Percentiles rank a stretch among this genome's conserved stretches.
These are phyloP conservation scores for Aaosphaeria pasadenensis DNA, from an alignment of 2,329 filamentous ascomycete genomes.

Conservation along the genomic window DNA sequence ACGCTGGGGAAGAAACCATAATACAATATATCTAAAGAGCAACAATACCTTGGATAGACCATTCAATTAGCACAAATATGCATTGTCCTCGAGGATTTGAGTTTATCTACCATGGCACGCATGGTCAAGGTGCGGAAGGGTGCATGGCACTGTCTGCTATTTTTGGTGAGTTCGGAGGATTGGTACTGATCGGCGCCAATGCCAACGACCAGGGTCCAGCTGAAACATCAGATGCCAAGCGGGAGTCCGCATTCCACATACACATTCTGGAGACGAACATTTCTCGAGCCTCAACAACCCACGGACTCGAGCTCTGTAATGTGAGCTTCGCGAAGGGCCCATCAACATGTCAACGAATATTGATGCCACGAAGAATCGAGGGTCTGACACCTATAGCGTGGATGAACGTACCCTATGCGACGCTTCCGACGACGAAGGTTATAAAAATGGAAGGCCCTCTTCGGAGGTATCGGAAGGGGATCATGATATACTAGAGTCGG, in stretches of 20 bases:
- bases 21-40: constrained; percentile 35
- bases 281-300: background rate
- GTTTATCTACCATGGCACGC: too few species aligned
- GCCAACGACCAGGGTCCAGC: background rate
- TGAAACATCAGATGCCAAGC: background rate
- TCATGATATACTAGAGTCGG: constrained; percentile 42
- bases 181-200: too few species aligned
- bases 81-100: too few species aligned
- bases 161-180: too few species aligned
- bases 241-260: background rate
- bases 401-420: constrained; percentile 33
- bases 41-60: too few species aligned
- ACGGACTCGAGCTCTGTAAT: constrained; percentile 11
- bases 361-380: constrained; percentile 14
- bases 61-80: too few species aligned
- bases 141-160: too few species aligned
- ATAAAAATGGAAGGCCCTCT: constrained; percentile 29
- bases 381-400: constrained; percentile 20
- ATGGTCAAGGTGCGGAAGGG: too few species aligned
- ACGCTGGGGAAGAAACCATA: constrained; percentile 56
- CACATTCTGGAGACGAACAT: too few species aligned
- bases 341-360: constrained; percentile 11
- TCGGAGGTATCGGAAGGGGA: constrained; percentile 34
- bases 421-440: constrained; percentile 28
- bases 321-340: constrained; percentile 5